These are phyloP conservation scores for Arthrobotrys megalospora DNA, from an alignment of 2,329 filamentous ascomycete genomes.

Conservation along the genomic window DNA sequence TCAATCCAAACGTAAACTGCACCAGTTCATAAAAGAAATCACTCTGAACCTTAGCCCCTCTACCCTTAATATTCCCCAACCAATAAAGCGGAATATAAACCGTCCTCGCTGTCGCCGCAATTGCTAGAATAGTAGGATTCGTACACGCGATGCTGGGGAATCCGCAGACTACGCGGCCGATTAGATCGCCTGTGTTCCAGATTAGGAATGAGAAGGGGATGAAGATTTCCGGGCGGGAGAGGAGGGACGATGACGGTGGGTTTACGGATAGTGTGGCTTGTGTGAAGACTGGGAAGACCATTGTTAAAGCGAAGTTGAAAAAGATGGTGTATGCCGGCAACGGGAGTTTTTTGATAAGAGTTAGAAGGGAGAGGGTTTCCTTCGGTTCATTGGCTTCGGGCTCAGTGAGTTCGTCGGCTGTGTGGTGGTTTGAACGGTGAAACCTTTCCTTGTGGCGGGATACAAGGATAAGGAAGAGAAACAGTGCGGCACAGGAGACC, in stretches of 20 bases:
- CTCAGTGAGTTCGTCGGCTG: constrained; percentile 72
- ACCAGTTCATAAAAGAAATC: constrained; percentile 90
- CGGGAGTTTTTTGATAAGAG: constrained; percentile 81
- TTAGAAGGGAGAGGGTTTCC: constrained; percentile 74
- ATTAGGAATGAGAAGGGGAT: constrained; percentile 91
- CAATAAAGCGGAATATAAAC: constrained; percentile 87
- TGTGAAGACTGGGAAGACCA: constrained; percentile 97
- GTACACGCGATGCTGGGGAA: constrained; percentile 69
- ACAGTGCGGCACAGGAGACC: constrained; percentile 79
- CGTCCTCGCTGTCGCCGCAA: constrained; percentile 76
- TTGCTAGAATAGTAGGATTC: constrained; percentile 71
- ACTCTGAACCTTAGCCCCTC: constrained; percentile 80
- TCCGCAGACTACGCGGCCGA: constrained; percentile 75
- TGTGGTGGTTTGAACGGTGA: constrained; percentile 66
- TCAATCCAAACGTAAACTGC: constrained; percentile 85
- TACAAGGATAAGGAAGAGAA: constrained; percentile 82
- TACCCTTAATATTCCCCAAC: constrained; percentile 87
- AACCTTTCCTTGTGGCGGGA: constrained; percentile 69
- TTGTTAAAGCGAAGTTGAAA: constrained; percentile 84
- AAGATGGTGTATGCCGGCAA: constrained; percentile 85
- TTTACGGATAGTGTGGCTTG: constrained; percentile 64
- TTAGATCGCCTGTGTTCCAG: constrained; percentile 91
- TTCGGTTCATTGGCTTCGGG: constrained; percentile 66
- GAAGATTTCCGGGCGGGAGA: constrained; percentile 83
- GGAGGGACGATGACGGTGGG: constrained; percentile 67